A percentile compares a stretch with the other conserved stretches of the same genome.
phyloP scores from a whole-genome alignment of 345 rosid species.

The Diplotaxis tenuifolia region DNA sequence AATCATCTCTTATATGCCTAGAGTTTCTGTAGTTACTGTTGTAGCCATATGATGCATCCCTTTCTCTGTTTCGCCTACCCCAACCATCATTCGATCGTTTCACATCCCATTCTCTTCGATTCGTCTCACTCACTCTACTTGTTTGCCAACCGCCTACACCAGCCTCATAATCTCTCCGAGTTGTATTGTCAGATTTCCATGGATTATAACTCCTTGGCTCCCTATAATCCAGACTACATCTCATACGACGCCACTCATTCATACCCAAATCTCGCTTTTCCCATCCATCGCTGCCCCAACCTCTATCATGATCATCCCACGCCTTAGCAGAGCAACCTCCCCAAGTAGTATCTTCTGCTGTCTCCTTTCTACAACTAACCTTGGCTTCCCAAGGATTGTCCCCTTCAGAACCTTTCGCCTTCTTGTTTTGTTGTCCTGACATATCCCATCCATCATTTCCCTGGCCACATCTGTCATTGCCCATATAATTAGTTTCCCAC shows the following conservation, averaged over 20 bases:
- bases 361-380: conserved; percentile 17
- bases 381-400: conserved; percentile 37
- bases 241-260: conserved; percentile 13
- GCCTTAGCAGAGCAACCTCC: conserved; percentile 30
- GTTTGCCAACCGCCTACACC: conserved; percentile 39
- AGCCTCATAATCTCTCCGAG: conserved; percentile 28
- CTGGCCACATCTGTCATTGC: neutral
- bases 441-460: conserved; percentile 28
- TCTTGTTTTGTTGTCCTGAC: conserved; percentile 29
- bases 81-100: conserved; percentile 36
- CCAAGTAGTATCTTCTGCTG: conserved; percentile 13
- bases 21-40: conserved; percentile 42
- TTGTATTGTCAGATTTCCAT: conserved; percentile 20
- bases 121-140: conserved; percentile 17
- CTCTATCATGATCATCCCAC: conserved; percentile 25
- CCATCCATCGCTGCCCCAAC: conserved; percentile 21
- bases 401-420: conserved; percentile 10
- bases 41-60: conserved; percentile 43
- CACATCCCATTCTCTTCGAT: conserved; percentile 32
- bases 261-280: conserved; percentile 21
- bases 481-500: neutral
- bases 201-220: conserved; percentile 34
- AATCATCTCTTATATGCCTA: conserved; percentile 41
- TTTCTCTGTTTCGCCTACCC: conserved; percentile 46
- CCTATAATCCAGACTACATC: conserved; percentile 28